These are phyloP conservation scores for Colletotrichum endophyticum DNA, from an alignment of 2,329 filamentous ascomycete species.

Conservation along the genomic window DNA sequence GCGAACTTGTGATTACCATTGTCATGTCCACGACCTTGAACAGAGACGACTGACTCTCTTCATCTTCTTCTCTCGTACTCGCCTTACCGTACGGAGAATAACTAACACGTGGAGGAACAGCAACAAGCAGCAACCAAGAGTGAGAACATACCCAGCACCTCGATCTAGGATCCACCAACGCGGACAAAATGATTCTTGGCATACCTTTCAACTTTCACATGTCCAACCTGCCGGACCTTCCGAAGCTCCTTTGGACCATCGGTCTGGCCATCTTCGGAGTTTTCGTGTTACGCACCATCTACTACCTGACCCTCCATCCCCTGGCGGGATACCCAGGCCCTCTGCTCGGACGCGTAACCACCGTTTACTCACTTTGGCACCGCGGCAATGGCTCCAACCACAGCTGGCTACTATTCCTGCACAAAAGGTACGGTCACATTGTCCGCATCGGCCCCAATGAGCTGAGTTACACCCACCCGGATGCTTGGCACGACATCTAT, in stretches of 20 bases:
- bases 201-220: neutral
- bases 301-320: constrained; percentile 14
- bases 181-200: neutral
- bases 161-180: neutral
- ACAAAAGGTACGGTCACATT: constrained; percentile 26
- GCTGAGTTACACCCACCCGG: constrained; percentile 21
- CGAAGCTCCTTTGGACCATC: neutral
- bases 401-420: constrained; percentile 15
- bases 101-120: neutral
- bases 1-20: neutral
- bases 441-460: constrained; percentile 21
- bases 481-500: constrained; percentile 23
- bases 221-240: neutral
- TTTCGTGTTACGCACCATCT: constrained; percentile 9
- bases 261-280: neutral
- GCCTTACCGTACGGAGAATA: neutral
- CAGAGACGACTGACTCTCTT: neutral
- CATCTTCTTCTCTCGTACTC: neutral
- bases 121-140: neutral
- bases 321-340: constrained; percentile 14
- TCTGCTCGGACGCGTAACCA: constrained; percentile 6
- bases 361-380: constrained; percentile 6
- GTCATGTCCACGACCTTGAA: neutral
- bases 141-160: neutral
- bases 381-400: constrained; percentile 16